These are phyloP conservation scores for Solanum pimpinellifolium DNA, from an alignment of 257 asterid species.

Conservation along the genomic window DNA sequence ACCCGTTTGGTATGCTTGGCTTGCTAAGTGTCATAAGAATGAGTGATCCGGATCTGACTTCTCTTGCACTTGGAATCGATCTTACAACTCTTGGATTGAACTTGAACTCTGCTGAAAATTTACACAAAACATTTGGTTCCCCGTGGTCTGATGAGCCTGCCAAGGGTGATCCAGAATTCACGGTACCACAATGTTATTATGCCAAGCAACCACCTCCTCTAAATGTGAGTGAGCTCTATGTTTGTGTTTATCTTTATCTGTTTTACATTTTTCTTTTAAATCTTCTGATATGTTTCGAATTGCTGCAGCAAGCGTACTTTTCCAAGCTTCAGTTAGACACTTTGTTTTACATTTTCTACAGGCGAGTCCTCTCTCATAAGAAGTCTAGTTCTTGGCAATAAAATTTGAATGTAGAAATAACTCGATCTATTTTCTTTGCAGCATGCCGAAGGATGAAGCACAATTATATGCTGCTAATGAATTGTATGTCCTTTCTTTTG, in stretches of 20 bases:
- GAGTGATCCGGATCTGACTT: conserved; percentile 80
- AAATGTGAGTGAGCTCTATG: conserved; percentile 39
- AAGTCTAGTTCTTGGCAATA: not conserved
- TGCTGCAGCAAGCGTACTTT: conserved; percentile 82
- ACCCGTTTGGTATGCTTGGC: conserved; percentile 86
- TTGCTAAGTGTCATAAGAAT: conserved; percentile 75
- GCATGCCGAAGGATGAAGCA: conserved; percentile 99
- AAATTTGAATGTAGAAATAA: not conserved
- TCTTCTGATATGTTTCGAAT: conserved; percentile 11
- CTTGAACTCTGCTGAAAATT: conserved; percentile 84
- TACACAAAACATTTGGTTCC: conserved; percentile 76
- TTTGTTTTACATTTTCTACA: conserved; percentile 73
- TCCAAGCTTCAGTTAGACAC: conserved; percentile 82
- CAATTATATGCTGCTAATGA: conserved; percentile 89
- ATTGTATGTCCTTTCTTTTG: conserved; percentile 45
- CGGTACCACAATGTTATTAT: conserved; percentile 90
- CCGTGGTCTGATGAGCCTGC: conserved; percentile 98
- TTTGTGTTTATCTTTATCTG: not conserved
- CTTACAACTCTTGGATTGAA: conserved; percentile 89
- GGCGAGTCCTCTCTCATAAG: conserved; percentile 23
- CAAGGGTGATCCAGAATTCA: conserved; percentile 85
- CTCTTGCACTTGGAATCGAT: conserved; percentile 96
- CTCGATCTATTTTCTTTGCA: conserved; percentile 25
- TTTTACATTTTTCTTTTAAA: not conserved
- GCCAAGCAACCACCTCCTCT: conserved; percentile 77